phyloP scores from a whole-genome alignment of 495 filamentous ascomycete species.

The Penicillium coprophilum region DNA sequence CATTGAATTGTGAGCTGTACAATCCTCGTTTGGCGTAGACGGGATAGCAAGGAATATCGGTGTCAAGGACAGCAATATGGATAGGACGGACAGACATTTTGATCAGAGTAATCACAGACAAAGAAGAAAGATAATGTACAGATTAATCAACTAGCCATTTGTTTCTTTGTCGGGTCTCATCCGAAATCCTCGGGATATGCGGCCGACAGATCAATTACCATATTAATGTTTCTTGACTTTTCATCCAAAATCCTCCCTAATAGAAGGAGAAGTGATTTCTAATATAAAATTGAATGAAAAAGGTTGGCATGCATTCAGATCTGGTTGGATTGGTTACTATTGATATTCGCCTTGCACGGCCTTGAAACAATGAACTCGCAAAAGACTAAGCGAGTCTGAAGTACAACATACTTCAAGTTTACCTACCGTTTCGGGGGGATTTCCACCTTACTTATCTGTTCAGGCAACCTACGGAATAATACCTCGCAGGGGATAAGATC shows the following conservation, averaged over 20 bases:
- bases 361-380: too few relatives aligned
- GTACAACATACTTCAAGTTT: too few relatives aligned
- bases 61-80: slow-evolving; percentile 25
- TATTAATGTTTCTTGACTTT: too few relatives aligned
- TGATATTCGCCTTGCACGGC: too few relatives aligned
- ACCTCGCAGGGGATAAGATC: background rate
- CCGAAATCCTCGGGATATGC: background rate
- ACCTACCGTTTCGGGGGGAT: too few relatives aligned
- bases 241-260: too few relatives aligned
- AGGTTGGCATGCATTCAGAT: too few relatives aligned
- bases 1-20: slow-evolving; percentile 31
- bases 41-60: slow-evolving; percentile 17
- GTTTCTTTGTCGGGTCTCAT: background rate
- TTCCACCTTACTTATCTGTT: too few relatives aligned
- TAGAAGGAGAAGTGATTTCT: too few relatives aligned
- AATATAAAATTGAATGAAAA: too few relatives aligned
- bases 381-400: too few relatives aligned
- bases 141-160: background rate
- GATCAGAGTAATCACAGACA: background rate
- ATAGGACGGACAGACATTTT: background rate
- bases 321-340: too few relatives aligned
- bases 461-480: background rate
- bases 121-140: background rate
- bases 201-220: background rate
- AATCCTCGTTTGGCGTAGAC: slow-evolving; percentile 29